Conservation (phyloP, 176 grass and related monocot species). For the Phoenix roebelenii region DNA sequence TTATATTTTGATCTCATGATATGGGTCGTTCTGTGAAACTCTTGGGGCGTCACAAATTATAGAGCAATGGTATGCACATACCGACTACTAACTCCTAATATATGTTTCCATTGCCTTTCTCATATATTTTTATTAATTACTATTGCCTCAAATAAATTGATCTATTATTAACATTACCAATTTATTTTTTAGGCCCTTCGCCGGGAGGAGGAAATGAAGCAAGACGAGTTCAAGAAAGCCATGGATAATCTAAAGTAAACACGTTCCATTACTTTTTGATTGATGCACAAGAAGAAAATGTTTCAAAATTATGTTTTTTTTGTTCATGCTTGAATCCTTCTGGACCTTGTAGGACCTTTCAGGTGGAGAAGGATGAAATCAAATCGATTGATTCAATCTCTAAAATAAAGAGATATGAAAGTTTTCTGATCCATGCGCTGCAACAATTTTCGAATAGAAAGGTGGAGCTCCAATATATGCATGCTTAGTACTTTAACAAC, state of each 20-base stretch:
- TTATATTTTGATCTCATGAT: too few relatives aligned
- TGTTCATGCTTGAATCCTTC: neutral
- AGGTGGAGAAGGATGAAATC: neutral
- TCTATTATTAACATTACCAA: neutral
- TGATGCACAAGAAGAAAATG: neutral
- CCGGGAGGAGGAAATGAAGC: neutral
- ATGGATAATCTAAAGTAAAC: neutral
- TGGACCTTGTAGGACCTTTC: constrained; percentile 1
- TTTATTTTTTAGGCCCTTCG: constrained; percentile 1
- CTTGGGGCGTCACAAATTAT: too few relatives aligned
- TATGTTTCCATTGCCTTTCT: neutral
- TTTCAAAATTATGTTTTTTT: neutral
- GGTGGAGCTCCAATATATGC: neutral
- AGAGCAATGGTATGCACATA: neutral
- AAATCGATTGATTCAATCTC: neutral
- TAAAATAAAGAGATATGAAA: neutral
- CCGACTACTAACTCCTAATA: neutral
- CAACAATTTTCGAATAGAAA: neutral
- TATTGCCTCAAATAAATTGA: too few relatives aligned
- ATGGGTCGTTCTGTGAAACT: too few relatives aligned
- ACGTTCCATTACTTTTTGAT: neutral
- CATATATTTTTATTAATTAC: too few relatives aligned
- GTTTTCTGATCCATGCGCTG: neutral
- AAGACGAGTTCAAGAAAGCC: neutral
- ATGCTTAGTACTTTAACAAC: neutral